Evolutionary conservation across 306 rosid species (phyloP).

Genomic region (Abrus pulchellus): DNA sequence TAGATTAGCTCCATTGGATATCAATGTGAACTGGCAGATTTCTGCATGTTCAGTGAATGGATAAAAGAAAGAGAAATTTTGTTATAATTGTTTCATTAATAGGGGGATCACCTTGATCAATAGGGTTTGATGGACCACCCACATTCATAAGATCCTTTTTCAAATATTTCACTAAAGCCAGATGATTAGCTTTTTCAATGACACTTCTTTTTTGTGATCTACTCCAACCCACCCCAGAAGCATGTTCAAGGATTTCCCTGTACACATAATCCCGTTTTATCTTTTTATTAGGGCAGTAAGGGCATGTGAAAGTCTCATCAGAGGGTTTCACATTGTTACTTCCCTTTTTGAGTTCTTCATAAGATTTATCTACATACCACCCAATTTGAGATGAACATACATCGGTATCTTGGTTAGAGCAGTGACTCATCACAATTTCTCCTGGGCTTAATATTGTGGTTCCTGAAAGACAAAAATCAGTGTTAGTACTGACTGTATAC

Average conservation of each 20-base stretch:
- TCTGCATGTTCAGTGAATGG: slow-evolving; percentile 11
- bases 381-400: slow-evolving; percentile 65
- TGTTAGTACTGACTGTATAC: background rate
- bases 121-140: slow-evolving; percentile 28
- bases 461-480: slow-evolving; percentile 54
- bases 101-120: slow-evolving; percentile 42
- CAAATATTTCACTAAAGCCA: slow-evolving; percentile 80
- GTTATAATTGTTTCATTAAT: slow-evolving; percentile 18
- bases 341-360: slow-evolving; percentile 77
- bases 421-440: slow-evolving; percentile 53
- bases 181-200: slow-evolving; percentile 84
- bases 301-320: slow-evolving; percentile 74
- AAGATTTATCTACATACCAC: slow-evolving; percentile 53
- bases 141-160: slow-evolving; percentile 61
- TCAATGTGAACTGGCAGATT: slow-evolving; percentile 22
- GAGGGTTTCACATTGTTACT: slow-evolving; percentile 64
- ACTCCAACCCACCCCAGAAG: slow-evolving; percentile 92
- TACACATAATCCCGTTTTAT: slow-evolving; percentile 67
- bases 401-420: slow-evolving; percentile 62
- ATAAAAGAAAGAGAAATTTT: slow-evolving; percentile 9
- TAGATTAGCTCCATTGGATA: slow-evolving; percentile 29
- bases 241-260: slow-evolving; percentile 91
- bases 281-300: slow-evolving; percentile 76
- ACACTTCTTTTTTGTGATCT: slow-evolving; percentile 73
- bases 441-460: slow-evolving; percentile 25